Conservation (phyloP, 805 yeast genomes). For the Wickerhamiella spandovensis region DNA sequence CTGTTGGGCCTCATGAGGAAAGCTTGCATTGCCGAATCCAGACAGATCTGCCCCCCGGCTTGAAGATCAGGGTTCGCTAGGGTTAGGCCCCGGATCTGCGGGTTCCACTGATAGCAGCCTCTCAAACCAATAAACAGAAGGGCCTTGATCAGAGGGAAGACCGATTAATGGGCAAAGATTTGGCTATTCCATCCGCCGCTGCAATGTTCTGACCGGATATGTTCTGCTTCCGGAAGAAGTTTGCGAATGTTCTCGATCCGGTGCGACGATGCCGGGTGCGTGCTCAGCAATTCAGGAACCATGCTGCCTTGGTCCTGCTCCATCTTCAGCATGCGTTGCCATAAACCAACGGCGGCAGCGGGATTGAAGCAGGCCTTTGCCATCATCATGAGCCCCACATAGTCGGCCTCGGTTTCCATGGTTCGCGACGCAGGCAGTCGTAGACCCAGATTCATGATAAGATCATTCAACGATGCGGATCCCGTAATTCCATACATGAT, state of each 20-base stretch:
- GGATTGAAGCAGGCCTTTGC: conserved; percentile 80
- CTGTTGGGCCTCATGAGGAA: not conserved
- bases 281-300: conserved; percentile 55
- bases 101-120: too few species aligned
- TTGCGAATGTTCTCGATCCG: conserved; percentile 53
- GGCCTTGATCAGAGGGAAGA: too few species aligned
- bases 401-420: conserved; percentile 95
- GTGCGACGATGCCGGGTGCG: conserved; percentile 77
- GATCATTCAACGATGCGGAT: conserved; percentile 35
- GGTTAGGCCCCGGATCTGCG: too few species aligned
- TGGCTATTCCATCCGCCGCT: not conserved
- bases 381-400: conserved; percentile 86
- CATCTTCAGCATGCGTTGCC: conserved; percentile 65
- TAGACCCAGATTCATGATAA: conserved; percentile 42
- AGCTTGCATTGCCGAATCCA: not conserved
- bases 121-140: too few species aligned
- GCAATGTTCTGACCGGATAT: conserved; percentile 7
- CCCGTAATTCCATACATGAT: conserved; percentile 51
- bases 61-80: too few species aligned
- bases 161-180: not conserved
- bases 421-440: conserved; percentile 78
- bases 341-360: conserved; percentile 54
- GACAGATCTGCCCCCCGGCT: too few species aligned
- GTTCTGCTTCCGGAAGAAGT: conserved; percentile 41
- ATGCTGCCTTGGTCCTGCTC: conserved; percentile 27